Evolutionary conservation across 768 basidiomycete species (phyloP), one percentile per base, ranked within the genome.

Genomic region (Agrocybe chaxingu): DNA sequence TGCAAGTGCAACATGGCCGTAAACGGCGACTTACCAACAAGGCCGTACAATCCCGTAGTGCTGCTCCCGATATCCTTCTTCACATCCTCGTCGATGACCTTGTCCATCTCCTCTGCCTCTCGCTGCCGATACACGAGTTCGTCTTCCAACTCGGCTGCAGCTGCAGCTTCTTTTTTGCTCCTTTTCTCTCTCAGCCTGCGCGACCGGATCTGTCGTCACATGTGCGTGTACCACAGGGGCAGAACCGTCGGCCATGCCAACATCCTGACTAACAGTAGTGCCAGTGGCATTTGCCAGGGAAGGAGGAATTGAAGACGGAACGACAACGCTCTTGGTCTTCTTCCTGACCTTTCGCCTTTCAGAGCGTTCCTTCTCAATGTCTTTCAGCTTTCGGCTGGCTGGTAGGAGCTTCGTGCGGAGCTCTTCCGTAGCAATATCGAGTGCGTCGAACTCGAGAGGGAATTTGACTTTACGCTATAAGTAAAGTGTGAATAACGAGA

Each of bases 381-480:
- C 86, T 67, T 86, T 86, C 40, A 93, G 75, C 53, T 80, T 81
- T 11, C 81, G 74, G 57, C 84, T 83, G 36, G 87, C 81, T 1
- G 92, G 89, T 2, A 77, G 66, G 30, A 98, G 62, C 64, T 85
- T 89, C 12, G 67, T 73, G 55, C 84, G 82, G 9, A 97, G 77
- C 37, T 90, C 92, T 41, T 90, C 86, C 0, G 90, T 89, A 33
- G 76, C 81, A 35, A 97, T 72, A 48, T 96, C 93, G 35, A 88
- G 63, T 0, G 87, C 89, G 60, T 98, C 95, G 48, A 92, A 85
- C 57, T 96, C 92, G 38, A 83, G 77, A 1, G 89, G 85, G 67
- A 98, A 98, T 69, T 93, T 97, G 53, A 99, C 94, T 75, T 86
- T 89, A 41, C 88, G 82, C 89, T 91, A 60, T 18, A 46, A 31